Evolutionary conservation across 2,329 filamentous ascomycete species (phyloP).

Genomic region (Botrytis fabae): DNA sequence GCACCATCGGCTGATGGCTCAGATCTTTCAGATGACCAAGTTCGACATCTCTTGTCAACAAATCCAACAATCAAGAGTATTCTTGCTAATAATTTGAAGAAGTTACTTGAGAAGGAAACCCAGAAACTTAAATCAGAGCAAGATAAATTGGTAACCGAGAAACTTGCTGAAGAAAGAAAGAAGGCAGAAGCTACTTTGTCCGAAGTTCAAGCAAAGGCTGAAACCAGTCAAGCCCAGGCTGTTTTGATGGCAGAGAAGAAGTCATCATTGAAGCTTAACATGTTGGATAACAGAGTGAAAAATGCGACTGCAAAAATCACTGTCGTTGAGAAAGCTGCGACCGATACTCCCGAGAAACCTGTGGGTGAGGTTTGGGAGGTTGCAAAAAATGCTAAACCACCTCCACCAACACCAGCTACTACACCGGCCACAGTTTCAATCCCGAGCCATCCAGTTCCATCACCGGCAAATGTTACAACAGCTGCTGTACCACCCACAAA

Average conservation of each 20-base stretch:
- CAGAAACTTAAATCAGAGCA: conserved; percentile 57
- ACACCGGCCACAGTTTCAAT: conserved; percentile 24
- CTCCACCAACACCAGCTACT: conserved; percentile 28
- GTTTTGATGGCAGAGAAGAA: conserved; percentile 75
- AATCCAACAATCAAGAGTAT: conserved; percentile 49
- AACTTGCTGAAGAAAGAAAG: conserved; percentile 53
- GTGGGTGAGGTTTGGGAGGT: conserved; percentile 86
- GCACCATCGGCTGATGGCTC: conserved; percentile 19
- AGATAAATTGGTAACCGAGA: conserved; percentile 49
- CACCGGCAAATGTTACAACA: not conserved
- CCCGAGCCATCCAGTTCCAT: not conserved
- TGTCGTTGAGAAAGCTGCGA: conserved; percentile 77
- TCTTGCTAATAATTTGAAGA: conserved; percentile 62
- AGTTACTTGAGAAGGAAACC: conserved; percentile 60
- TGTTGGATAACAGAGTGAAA: conserved; percentile 70
- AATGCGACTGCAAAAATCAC: conserved; percentile 69
- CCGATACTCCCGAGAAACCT: conserved; percentile 80
- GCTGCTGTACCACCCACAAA: not conserved
- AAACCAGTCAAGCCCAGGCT: conserved; percentile 48
- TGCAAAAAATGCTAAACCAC: conserved; percentile 66
- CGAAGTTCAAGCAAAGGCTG: conserved; percentile 53
- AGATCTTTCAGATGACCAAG: conserved; percentile 49
- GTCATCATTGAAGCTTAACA: conserved; percentile 71
- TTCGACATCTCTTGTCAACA: conserved; percentile 56
- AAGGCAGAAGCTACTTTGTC: conserved; percentile 33